phyloP scores from a whole-genome alignment of 106 monocot species.

The Amphibolis antarctica region DNA sequence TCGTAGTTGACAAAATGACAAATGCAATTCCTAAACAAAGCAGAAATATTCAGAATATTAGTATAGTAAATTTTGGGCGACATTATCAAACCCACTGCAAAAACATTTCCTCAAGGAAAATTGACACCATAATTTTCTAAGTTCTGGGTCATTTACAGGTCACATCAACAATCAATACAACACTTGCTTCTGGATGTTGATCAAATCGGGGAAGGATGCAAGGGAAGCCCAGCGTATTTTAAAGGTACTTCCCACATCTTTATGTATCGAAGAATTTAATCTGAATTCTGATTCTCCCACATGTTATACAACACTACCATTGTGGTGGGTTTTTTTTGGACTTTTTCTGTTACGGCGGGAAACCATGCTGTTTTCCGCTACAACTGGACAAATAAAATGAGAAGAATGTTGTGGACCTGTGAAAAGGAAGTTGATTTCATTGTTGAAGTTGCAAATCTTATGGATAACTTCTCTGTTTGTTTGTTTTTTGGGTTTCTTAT shows the following conservation, averaged over 20 bases:
- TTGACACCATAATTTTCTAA: not conserved
- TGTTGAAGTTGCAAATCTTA: not conserved
- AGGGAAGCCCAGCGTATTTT: constrained; percentile 61
- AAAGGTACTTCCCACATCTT: constrained; percentile 29
- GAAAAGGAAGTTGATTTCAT: not conserved
- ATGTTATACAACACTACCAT: not conserved
- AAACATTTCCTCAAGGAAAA: not conserved
- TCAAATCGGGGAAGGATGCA: constrained; percentile 70
- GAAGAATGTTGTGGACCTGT: too few species aligned
- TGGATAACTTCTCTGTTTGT: not conserved
- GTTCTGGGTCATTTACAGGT: constrained; percentile 27
- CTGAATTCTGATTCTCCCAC: not conserved
- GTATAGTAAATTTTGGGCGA: not conserved
- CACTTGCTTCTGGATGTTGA: constrained; percentile 92
- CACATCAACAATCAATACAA: constrained; percentile 97
- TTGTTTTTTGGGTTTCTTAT: not conserved
- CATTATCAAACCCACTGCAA: not conserved
- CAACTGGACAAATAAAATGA: too few species aligned
- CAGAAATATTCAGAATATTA: not conserved
- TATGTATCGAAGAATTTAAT: not conserved
- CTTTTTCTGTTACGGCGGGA: too few species aligned
- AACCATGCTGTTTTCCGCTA: too few species aligned
- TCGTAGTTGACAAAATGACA: too few species aligned
- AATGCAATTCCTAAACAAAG: too few species aligned
- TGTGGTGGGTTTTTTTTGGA: too few species aligned